Evolutionary conservation across 441 rosid genomes (phyloP).

Genomic region (Bruguiera hainesii): DNA sequence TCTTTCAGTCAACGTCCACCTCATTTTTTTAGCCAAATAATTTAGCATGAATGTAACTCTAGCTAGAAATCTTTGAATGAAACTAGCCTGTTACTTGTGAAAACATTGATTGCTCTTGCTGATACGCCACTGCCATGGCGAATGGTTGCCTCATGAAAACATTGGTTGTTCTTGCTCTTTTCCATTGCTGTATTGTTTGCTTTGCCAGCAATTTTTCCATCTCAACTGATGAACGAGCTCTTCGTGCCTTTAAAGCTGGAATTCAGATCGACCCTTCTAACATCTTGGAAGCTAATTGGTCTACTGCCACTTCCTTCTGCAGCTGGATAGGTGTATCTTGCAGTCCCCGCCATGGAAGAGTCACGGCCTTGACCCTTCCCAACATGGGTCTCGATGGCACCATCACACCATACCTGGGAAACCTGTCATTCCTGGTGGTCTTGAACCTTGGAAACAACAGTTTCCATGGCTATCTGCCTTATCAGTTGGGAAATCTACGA

Average conservation of each 20-base stretch:
- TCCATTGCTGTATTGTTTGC: background rate
- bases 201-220: background rate
- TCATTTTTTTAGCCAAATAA: no score
- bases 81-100: no score
- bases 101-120: no score
- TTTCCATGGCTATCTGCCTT: background rate
- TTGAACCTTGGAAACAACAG: slow-evolving; percentile 15
- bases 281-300: slow-evolving; percentile 12
- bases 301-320: slow-evolving; percentile 5
- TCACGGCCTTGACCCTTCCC: slow-evolving; percentile 15
- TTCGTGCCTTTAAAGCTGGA: slow-evolving; percentile 9
- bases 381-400: slow-evolving; percentile 12
- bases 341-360: slow-evolving; percentile 2
- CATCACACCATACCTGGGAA: slow-evolving; percentile 10
- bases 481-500: slow-evolving; percentile 3
- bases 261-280: background rate
- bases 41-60: no score
- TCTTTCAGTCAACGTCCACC: no score
- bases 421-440: slow-evolving; percentile 9
- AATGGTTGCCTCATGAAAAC: background rate
- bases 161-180: background rate
- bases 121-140: background rate
- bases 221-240: slow-evolving; percentile 6
- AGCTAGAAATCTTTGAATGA: no score
- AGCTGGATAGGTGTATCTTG: slow-evolving; percentile 11